These are phyloP conservation scores for Leucoagaricus sp. DNA, from an alignment of 1,284 basidiomycete species.

Conservation along the genomic window DNA sequence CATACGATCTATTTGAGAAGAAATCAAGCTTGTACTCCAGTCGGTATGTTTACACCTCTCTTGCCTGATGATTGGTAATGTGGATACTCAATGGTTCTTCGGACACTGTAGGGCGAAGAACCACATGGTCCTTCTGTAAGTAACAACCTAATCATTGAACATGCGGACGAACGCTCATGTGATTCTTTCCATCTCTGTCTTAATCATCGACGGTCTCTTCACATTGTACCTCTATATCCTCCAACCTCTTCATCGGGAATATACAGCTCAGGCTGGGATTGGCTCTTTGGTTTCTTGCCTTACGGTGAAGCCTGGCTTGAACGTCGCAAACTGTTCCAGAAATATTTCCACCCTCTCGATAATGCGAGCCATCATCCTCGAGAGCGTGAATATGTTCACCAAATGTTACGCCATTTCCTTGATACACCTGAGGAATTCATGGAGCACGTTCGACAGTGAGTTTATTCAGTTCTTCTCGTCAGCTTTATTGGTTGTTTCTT, in stretches of 20 bases:
- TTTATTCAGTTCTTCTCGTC: background rate
- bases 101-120: background rate
- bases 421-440: conserved; percentile 30
- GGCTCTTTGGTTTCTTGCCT: conserved; percentile 28
- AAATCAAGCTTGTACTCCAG: conserved; percentile 49
- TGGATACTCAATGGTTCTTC: background rate
- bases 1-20: conserved; percentile 48
- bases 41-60: conserved; percentile 29
- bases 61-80: too few species aligned
- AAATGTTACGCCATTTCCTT: conserved; percentile 30
- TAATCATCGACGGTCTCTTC: background rate
- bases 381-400: conserved; percentile 25
- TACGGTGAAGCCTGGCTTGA: conserved; percentile 31
- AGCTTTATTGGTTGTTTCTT: background rate
- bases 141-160: background rate
- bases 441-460: conserved; percentile 32
- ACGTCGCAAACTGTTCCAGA: conserved; percentile 26
- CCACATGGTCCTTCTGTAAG: conserved; percentile 15
- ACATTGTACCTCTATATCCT: background rate
- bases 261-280: conserved; percentile 29
- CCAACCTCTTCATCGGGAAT: background rate
- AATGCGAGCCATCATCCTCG: conserved; percentile 23
- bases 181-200: too few species aligned
- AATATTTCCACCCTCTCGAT: conserved; percentile 26
- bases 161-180: too few species aligned